phyloP scores from a whole-genome alignment of 2,329 filamentous ascomycete species.

The Microdochium nivale region DNA sequence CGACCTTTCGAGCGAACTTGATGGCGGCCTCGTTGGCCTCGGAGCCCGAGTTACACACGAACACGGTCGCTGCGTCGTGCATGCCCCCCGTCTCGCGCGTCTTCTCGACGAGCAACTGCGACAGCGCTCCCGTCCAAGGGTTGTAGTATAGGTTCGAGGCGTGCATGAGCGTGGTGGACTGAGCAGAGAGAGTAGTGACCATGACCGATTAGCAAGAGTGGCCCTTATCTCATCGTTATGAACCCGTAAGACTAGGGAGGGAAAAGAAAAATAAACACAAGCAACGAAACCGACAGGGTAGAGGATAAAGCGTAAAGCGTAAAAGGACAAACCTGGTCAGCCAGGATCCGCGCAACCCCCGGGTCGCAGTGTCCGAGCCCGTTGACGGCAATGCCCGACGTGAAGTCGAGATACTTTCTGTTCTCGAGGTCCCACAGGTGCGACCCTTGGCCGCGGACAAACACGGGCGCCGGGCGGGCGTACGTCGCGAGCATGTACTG shows the following conservation, averaged over 20 bases:
- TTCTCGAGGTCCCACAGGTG: conserved; percentile 89
- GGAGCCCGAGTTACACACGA: conserved; percentile 92
- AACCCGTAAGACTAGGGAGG: background rate
- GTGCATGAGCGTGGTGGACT: conserved; percentile 73
- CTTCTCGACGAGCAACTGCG: conserved; percentile 73
- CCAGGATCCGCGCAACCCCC: conserved; percentile 65
- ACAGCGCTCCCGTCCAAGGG: conserved; percentile 85
- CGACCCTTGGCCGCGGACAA: conserved; percentile 78
- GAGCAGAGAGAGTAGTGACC: conserved; percentile 5
- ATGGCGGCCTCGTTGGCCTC: conserved; percentile 97
- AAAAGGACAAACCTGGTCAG: conserved; percentile 54
- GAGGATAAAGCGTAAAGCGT: background rate
- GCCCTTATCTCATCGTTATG: too few relatives aligned
- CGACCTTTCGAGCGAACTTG: conserved; percentile 91
- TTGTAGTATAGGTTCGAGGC: conserved; percentile 97
- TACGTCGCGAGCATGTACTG: conserved; percentile 97
- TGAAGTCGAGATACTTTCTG: conserved; percentile 86
- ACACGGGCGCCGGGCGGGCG: conserved; percentile 80
- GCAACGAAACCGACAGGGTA: too few relatives aligned
- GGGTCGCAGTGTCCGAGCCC: conserved; percentile 84
- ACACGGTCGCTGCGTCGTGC: conserved; percentile 70
- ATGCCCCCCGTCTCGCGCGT: conserved; percentile 75
- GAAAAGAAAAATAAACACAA: background rate
- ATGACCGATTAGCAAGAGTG: conserved; percentile 1
- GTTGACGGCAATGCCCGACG: conserved; percentile 92